Conservation (phyloP, 139 green algal genomes). For the Picochlorum sp. region DNA sequence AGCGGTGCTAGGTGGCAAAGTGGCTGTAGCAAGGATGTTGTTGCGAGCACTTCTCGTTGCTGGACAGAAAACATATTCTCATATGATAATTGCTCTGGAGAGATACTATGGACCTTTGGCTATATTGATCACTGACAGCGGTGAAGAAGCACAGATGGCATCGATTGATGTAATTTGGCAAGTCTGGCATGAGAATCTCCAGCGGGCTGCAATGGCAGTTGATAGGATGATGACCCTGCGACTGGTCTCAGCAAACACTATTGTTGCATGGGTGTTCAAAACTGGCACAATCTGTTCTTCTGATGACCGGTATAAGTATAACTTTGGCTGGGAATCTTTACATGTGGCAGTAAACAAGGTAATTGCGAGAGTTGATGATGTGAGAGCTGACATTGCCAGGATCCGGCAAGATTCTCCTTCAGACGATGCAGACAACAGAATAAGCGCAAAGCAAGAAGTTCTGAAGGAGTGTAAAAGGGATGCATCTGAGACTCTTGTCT, state of each 20-base stretch:
- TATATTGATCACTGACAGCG: slow-evolving; percentile 23
- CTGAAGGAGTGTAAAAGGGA: background rate
- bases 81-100: slow-evolving; percentile 70
- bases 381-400: background rate
- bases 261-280: slow-evolving; percentile 37
- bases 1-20: slow-evolving; percentile 22
- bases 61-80: slow-evolving; percentile 73
- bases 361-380: slow-evolving; percentile 32
- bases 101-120: slow-evolving; percentile 52
- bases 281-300: slow-evolving; percentile 12
- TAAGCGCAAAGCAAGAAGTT: background rate
- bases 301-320: slow-evolving; percentile 23
- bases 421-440: background rate
- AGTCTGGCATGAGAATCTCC: slow-evolving; percentile 27
- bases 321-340: slow-evolving; percentile 34
- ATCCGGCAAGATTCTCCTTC: background rate
- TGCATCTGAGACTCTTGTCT: background rate
- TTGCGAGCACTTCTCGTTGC: slow-evolving; percentile 54
- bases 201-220: slow-evolving; percentile 48
- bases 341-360: slow-evolving; percentile 35
- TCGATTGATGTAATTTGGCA: slow-evolving; percentile 18
- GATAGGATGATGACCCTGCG: slow-evolving; percentile 53
- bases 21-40: slow-evolving; percentile 33
- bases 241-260: slow-evolving; percentile 31
- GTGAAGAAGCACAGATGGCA: slow-evolving; percentile 27